phyloP scores from a whole-genome alignment of 306 rosid species.

The Cicer pinnatifidum region DNA sequence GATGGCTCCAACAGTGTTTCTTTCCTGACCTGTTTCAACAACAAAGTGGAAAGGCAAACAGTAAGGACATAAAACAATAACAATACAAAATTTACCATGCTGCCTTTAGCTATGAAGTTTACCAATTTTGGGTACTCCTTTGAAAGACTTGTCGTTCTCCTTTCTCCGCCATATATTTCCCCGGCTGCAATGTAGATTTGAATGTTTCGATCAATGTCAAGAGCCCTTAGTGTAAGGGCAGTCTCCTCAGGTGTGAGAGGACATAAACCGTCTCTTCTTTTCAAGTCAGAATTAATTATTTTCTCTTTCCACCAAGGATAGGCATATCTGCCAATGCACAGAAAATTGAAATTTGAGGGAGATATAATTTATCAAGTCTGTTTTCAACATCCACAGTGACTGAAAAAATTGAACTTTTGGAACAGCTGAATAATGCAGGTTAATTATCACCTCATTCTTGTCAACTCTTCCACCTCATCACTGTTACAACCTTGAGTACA shows the following conservation, averaged over 20 bases:
- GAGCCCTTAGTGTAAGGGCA: slow-evolving; percentile 80
- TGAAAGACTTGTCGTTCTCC: slow-evolving; percentile 77
- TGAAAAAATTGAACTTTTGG: slow-evolving; percentile 28
- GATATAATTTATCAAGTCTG: neutral
- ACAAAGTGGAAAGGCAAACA: slow-evolving; percentile 38
- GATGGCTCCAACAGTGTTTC: slow-evolving; percentile 87
- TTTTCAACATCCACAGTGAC: slow-evolving; percentile 2
- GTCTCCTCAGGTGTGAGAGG: slow-evolving; percentile 99
- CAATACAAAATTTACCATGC: slow-evolving; percentile 9
- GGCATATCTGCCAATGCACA: slow-evolving; percentile 73
- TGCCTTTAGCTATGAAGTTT: slow-evolving; percentile 33
- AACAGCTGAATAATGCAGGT: slow-evolving; percentile 32
- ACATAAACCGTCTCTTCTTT: slow-evolving; percentile 95
- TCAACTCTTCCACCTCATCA: slow-evolving; percentile 94
- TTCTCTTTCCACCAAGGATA: slow-evolving; percentile 99
- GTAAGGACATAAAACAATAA: slow-evolving; percentile 35
- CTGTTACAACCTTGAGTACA: slow-evolving; percentile 91
- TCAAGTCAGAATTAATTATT: slow-evolving; percentile 86
- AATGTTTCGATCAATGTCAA: slow-evolving; percentile 80
- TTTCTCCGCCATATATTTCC: slow-evolving; percentile 90
- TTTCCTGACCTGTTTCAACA: slow-evolving; percentile 79
- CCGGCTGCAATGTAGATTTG: slow-evolving; percentile 99
- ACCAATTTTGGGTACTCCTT: slow-evolving; percentile 90
- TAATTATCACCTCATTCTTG: slow-evolving; percentile 87
- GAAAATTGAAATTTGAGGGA: slow-evolving; percentile 37